phyloP scores from a whole-genome alignment of 2,329 filamentous ascomycete species.

The Bipolaris cookei region DNA sequence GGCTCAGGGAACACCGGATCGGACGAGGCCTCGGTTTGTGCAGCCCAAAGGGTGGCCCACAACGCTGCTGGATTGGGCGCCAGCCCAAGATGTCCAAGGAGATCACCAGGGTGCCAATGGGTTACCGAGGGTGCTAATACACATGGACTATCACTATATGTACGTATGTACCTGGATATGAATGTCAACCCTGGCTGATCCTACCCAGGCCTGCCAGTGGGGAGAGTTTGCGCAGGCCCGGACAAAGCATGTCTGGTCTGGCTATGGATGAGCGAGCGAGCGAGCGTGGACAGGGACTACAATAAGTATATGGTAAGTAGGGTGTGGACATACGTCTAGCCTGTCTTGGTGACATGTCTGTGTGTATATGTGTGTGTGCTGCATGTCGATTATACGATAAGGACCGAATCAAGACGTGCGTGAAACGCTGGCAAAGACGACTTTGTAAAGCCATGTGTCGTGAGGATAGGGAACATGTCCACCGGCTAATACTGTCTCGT shows the following conservation, averaged over 20 bases:
- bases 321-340: no score
- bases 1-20: slow-evolving; percentile 7
- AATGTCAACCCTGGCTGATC: slow-evolving; percentile 32
- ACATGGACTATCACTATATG: no score
- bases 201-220: slow-evolving; percentile 21
- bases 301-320: no score
- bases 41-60: slow-evolving; percentile 14
- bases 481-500: slow-evolving; percentile 38
- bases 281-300: slow-evolving; percentile 15
- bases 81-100: slow-evolving; percentile 11
- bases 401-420: slow-evolving; percentile 20
- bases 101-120: slow-evolving; percentile 28
- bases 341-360: no score
- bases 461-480: slow-evolving; percentile 19
- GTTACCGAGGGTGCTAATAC: slow-evolving; percentile 10
- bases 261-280: slow-evolving; percentile 18
- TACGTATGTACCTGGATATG: slow-evolving; percentile 7
- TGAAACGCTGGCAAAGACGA: slow-evolving; percentile 41
- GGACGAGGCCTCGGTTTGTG: slow-evolving; percentile 5
- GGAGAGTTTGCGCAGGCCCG: slow-evolving; percentile 17
- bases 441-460: slow-evolving; percentile 35
- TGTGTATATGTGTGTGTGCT: slow-evolving; percentile 6
- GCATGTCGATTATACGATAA: slow-evolving; percentile 14
- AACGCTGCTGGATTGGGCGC: slow-evolving; percentile 19
- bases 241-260: slow-evolving; percentile 15